Percentiles rank a stretch among this genome's conserved stretches.
Evolutionary conservation across 768 basidiomycete genomes (phyloP).

Genomic region (Dictyophora rubrovolvata): DNA sequence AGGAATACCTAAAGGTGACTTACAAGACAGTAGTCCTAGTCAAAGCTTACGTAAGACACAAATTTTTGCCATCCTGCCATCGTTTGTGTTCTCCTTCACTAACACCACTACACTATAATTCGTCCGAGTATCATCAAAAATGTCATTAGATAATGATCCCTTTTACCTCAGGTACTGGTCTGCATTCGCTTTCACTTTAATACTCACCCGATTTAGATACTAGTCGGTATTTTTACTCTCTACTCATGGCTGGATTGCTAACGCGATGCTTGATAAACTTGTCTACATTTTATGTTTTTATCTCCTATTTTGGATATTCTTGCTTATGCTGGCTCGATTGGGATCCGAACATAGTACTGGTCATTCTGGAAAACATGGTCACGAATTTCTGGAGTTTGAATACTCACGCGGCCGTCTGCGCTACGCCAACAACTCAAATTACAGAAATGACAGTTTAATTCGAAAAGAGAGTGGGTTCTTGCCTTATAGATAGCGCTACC

Average conservation of each 20-base stretch:
- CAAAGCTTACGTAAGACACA: no score
- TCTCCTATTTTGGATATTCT: no score
- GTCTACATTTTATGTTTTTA: no score
- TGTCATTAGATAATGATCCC: constrained; percentile 53
- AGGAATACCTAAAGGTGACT: no score
- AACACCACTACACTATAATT: no score
- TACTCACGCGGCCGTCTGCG: constrained; percentile 93
- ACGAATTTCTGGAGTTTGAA: constrained; percentile 98
- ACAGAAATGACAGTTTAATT: constrained; percentile 94
- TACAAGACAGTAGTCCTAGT: no score
- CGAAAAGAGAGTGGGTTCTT: constrained; percentile 87
- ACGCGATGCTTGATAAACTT: not conserved
- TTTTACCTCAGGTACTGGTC: constrained; percentile 66
- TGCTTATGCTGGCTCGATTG: constrained; percentile 16
- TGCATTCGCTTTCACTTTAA: constrained; percentile 11
- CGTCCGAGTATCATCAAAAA: not conserved
- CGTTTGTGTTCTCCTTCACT: not conserved
- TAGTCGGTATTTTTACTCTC: constrained; percentile 30
- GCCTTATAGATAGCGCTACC: not conserved
- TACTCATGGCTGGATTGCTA: not conserved
- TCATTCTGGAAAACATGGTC: constrained; percentile 97
- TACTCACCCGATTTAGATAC: constrained; percentile 31
- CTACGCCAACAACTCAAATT: constrained; percentile 99
- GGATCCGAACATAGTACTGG: constrained; percentile 53
- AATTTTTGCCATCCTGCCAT: not conserved